A percentile compares a stretch with the other conserved stretches of the same genome.
These are phyloP conservation scores for Mediolabrus comicus DNA, from an alignment of 108 stramenopile species.

Conservation along the genomic window DNA sequence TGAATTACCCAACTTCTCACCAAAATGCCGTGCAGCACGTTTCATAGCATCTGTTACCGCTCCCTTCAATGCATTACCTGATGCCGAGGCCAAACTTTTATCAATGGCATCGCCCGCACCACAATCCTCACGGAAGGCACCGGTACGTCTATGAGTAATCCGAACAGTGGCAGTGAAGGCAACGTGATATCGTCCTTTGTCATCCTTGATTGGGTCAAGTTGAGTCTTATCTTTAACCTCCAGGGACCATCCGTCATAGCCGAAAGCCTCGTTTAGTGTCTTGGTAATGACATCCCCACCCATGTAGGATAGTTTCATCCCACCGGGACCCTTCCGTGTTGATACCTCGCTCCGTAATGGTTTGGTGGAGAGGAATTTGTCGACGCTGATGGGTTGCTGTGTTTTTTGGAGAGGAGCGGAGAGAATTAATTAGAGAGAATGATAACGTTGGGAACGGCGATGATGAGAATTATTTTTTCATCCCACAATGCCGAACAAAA, in stretches of 20 bases:
- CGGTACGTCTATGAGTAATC: slow-evolving; percentile 60
- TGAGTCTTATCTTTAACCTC: slow-evolving; percentile 55
- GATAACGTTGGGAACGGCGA: background rate
- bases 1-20: slow-evolving; percentile 75
- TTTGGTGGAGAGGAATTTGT: slow-evolving; percentile 61
- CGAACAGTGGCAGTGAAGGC: slow-evolving; percentile 71
- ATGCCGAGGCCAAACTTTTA: slow-evolving; percentile 61
- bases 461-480: background rate
- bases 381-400: slow-evolving; percentile 59
- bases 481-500: background rate
- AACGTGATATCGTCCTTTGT: slow-evolving; percentile 50
- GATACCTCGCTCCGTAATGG: slow-evolving; percentile 65
- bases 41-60: slow-evolving; percentile 86
- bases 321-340: slow-evolving; percentile 76
- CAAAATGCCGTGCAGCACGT: slow-evolving; percentile 83
- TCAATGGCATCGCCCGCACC: slow-evolving; percentile 80
- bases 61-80: slow-evolving; percentile 74
- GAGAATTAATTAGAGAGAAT: background rate
- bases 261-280: slow-evolving; percentile 83
- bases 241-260: slow-evolving; percentile 82
- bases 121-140: slow-evolving; percentile 76
- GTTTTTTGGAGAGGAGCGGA: too few species aligned
- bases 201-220: slow-evolving; percentile 53
- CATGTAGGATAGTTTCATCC: slow-evolving; percentile 75
- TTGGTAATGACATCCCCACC: slow-evolving; percentile 77